Evolutionary conservation across 1,139 yeast species (phyloP).

Genomic region (Magnusiomyces magnusii): DNA sequence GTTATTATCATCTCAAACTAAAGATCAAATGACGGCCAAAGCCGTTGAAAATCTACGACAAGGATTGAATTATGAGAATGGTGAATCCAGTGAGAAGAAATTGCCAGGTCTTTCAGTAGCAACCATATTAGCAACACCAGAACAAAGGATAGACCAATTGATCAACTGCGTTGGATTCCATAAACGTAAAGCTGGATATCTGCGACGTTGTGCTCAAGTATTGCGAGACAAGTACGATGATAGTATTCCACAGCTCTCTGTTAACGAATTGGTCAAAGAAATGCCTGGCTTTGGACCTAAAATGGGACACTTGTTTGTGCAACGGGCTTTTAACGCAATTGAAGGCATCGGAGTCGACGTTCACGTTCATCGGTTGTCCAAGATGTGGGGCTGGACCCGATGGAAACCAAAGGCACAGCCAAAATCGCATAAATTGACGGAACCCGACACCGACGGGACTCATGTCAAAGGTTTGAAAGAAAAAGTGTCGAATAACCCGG

Average conservation of each 20-base stretch:
- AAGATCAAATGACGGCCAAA: constrained; percentile 72
- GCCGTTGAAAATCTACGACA: constrained; percentile 60
- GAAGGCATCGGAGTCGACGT: constrained; percentile 92
- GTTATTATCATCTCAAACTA: constrained; percentile 89
- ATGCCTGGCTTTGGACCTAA: constrained; percentile 96
- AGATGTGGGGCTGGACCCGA: constrained; percentile 73
- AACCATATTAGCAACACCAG: constrained; percentile 44
- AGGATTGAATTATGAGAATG: constrained; percentile 21
- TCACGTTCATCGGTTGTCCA: constrained; percentile 76
- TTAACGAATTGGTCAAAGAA: constrained; percentile 49
- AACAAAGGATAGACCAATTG: constrained; percentile 50
- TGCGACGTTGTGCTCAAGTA: constrained; percentile 54
- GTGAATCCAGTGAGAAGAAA: neutral
- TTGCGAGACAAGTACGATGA: constrained; percentile 45
- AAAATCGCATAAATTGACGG: no score
- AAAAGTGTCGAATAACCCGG: constrained; percentile 24
- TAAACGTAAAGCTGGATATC: constrained; percentile 62
- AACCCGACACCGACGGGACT: neutral
- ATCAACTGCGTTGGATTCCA: constrained; percentile 88
- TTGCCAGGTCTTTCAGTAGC: constrained; percentile 32
- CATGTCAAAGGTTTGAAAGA: neutral
- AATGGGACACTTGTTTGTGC: constrained; percentile 80
- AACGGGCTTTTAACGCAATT: constrained; percentile 67
- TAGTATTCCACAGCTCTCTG: constrained; percentile 52
- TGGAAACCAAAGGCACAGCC: neutral